Base-by-base conservation (phyloP, 495 filamentous ascomycete species). In the Oleoguttula mirabilis region DNA sequence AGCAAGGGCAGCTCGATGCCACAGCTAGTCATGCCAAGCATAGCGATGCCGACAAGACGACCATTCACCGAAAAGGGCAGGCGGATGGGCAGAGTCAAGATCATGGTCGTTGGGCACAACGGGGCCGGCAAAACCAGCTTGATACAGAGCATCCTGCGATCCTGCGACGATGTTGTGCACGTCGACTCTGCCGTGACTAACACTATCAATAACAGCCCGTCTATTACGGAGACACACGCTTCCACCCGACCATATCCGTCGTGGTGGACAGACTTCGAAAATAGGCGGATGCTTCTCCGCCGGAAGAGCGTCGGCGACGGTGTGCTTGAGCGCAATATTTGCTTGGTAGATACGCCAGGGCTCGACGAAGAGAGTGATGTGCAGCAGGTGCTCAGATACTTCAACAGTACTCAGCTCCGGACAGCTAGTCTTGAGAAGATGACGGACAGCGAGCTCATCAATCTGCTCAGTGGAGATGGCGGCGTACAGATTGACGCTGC, bases 21-120 rank as follows among this genome's bases (percentile, higher is more conserved):
- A 22, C 88, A 96, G 60, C 72, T 99, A 12, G 81, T 99, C 49
- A 99, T 99, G 92, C 90, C 90, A 7, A 93, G 85, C 58, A 84
- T 99, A 51, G 80, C 75, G 50, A 94, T 99, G 77, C 92, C 90
- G 23, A 87, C 79, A 56, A 77, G 90, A 37, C 72, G 90, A 34
- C 90, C 90, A 1, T 96, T 99, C 60, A 96, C 90, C 6, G 74
- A 83, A 39, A 75, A 70, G 46, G 90, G 90, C 14, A 90, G 82
- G 66, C 71, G 68, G 36, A 74, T 96, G 63, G 88, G 87, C 4
- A 73, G 80, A 41, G 65, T 96, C 52, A 96, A 95, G 66, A 67
- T 99, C 16, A 63, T 96, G 41, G 66, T 96, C 50, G 84, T 86
- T 38, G 90, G 90, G 21, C 75, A 81, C 55, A 71, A 79, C 52